Evolutionary conservation across 1,284 basidiomycete genomes (phyloP).

Genomic region (Ustilago shanxiensis): DNA sequence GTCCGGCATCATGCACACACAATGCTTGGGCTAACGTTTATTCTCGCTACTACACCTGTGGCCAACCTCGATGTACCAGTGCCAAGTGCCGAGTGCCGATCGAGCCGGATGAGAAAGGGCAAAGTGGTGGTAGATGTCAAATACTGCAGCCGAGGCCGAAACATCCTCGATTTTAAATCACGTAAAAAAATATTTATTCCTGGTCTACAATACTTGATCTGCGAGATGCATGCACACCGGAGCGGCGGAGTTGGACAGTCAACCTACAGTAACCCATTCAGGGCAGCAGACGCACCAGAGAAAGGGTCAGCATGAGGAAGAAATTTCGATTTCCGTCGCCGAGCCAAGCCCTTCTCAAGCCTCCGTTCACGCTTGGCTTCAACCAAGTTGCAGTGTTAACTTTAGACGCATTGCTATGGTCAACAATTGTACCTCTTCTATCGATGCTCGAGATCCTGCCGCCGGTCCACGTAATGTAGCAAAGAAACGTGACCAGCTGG

Average conservation of each 20-base stretch:
- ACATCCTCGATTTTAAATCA: neutral
- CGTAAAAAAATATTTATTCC: no score
- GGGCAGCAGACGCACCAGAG: neutral
- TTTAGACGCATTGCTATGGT: neutral
- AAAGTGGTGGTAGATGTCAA: slow-evolving; percentile 15
- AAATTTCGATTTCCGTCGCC: slow-evolving; percentile 3
- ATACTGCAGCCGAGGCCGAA: slow-evolving; percentile 15
- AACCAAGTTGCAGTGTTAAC: no score
- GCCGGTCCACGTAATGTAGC: neutral
- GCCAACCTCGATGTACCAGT: neutral
- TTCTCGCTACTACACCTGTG: no score
- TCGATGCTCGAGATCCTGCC: neutral
- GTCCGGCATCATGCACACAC: neutral
- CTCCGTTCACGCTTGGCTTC: no score
- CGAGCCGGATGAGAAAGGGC: neutral
- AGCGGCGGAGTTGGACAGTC: slow-evolving; percentile 25
- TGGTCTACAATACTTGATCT: slow-evolving; percentile 1
- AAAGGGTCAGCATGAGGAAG: neutral
- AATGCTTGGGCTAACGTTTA: neutral
- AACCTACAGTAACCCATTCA: no score
- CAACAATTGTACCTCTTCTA: neutral
- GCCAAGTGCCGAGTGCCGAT: neutral
- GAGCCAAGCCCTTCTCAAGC: slow-evolving; percentile 7
- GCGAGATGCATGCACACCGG: slow-evolving; percentile 25
- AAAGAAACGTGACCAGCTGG: neutral